Evolutionary conservation across 192 early-diverging fungal species (phyloP), one percentile per base, ranked within the genome.

Genomic region (Allomyces macrogynus): DNA sequence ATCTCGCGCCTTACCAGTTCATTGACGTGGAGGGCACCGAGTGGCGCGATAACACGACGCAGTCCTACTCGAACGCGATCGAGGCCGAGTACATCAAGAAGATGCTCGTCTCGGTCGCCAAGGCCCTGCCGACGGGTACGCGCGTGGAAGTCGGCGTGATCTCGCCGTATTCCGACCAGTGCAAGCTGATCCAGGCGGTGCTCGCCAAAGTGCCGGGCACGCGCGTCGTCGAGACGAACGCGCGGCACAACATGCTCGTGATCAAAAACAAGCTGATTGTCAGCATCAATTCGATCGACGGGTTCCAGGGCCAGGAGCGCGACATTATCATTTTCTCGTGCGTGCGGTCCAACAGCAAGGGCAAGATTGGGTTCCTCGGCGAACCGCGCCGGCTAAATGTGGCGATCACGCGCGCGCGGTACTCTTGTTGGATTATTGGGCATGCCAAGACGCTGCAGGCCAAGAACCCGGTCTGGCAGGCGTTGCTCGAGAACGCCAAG

Each of bases 241-340:
- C 94, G 68, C 86, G 95, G 68, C 92, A 95, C 70, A 96, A 92
- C 1, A 89, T 95, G 22, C 2, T 26, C 26, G 26, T 26, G 26
- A 26, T 26, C 26, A 26, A 26, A 4, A 26, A 26, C 26, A 26
- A 26, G 26, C 26, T 26, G 26, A 26, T 26, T 26, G 26, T 26
- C 26, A 26, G 26, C 26, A 26, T 26, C 26, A 26, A 26, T 26
- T 26, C 26, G 26, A 26, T 26, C 4, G 92, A 97, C 72, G 92
- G 92, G 12, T 98, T 98, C 69, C 93, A 98, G n/a, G n/a, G n/a
- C n/a, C n/a, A n/a, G n/a, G n/a, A n/a, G n/a, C n/a, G n/a, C n/a
- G n/a, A n/a, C n/a, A 88, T 96, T 43, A 89, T 98, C 32, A 91
- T 98, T 61, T 89, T 98, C 65, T 93, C 90, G 0, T 95, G 91